phyloP scores from a whole-genome alignment of 2,329 filamentous ascomycete species.

The Arthroderma uncinatum region DNA sequence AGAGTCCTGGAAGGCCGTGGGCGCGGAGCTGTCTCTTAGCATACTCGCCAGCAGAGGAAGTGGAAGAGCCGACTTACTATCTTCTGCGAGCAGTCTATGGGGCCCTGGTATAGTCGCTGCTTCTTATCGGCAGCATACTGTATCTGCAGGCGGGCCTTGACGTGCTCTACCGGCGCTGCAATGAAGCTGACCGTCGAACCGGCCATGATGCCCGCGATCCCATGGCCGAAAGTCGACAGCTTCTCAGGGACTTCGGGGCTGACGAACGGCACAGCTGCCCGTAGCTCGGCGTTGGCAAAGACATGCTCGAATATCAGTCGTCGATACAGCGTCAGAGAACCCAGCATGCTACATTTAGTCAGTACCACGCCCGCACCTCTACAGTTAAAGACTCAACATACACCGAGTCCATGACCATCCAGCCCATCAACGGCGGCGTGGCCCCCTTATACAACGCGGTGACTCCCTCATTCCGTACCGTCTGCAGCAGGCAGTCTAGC shows the following conservation, averaged over 20 bases:
- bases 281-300: slow-evolving; percentile 48
- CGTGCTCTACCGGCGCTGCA: slow-evolving; percentile 85
- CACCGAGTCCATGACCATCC: slow-evolving; percentile 95
- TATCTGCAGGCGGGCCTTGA: slow-evolving; percentile 87
- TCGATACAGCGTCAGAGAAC: slow-evolving; percentile 81
- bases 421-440: slow-evolving; percentile 80
- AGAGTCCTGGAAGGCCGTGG: slow-evolving; percentile 71
- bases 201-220: slow-evolving; percentile 73
- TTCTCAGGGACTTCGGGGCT: slow-evolving; percentile 32
- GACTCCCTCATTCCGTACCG: slow-evolving; percentile 73
- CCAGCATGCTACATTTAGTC: slow-evolving; percentile 79
- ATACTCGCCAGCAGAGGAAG: background rate
- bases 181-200: slow-evolving; percentile 86
- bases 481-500: slow-evolving; percentile 73
- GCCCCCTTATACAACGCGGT: slow-evolving; percentile 87
- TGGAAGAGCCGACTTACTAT: slow-evolving; percentile 29
- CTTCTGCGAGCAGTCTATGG: slow-evolving; percentile 69
- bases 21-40: slow-evolving; percentile 28
- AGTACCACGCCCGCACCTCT: too few relatives aligned
- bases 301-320: slow-evolving; percentile 69
- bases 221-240: slow-evolving; percentile 70
- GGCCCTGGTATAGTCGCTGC: slow-evolving; percentile 70
- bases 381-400: too few relatives aligned
- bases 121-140: slow-evolving; percentile 77
- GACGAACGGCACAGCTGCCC: slow-evolving; percentile 28